A percentile compares a stretch with the other conserved stretches of the same genome.
phyloP scores from a whole-genome alignment of 345 rosid species.

The Eucalyptus sp. region DNA sequence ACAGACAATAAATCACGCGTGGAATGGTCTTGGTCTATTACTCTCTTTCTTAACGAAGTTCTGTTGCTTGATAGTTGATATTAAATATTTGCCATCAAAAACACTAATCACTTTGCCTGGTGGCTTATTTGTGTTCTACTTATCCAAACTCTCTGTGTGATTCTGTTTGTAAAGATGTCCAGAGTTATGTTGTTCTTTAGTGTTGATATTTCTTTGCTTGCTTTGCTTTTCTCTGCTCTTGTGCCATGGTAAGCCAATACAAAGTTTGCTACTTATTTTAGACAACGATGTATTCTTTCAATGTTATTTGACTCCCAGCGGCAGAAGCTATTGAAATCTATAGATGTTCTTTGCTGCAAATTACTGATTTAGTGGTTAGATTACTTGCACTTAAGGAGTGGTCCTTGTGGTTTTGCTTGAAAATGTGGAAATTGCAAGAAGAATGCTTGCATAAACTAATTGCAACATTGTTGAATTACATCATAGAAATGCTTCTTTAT shows the following conservation, averaged over 20 bases:
- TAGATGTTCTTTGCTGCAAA: background rate
- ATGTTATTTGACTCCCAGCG: background rate
- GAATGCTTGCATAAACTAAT: background rate
- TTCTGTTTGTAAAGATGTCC: background rate
- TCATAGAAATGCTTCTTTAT: background rate
- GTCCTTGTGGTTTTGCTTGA: background rate
- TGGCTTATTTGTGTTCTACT: background rate
- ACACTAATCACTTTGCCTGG: background rate
- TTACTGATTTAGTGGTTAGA: background rate
- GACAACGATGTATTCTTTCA: background rate
- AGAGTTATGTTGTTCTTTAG: background rate
- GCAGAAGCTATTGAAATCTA: background rate
- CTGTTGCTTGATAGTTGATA: background rate
- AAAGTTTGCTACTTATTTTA: background rate
- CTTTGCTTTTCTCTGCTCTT: background rate
- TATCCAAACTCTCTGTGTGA: background rate
- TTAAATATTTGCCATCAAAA: background rate
- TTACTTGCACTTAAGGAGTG: background rate
- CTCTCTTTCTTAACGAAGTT: background rate
- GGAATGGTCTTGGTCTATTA: background rate
- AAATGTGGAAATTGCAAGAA: background rate
- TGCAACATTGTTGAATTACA: background rate
- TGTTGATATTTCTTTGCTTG: background rate
- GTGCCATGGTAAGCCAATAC: background rate
- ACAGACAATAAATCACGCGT: background rate